phyloP scores from a whole-genome alignment of 2,329 filamentous ascomycete species.

The Penicillium thymicola region DNA sequence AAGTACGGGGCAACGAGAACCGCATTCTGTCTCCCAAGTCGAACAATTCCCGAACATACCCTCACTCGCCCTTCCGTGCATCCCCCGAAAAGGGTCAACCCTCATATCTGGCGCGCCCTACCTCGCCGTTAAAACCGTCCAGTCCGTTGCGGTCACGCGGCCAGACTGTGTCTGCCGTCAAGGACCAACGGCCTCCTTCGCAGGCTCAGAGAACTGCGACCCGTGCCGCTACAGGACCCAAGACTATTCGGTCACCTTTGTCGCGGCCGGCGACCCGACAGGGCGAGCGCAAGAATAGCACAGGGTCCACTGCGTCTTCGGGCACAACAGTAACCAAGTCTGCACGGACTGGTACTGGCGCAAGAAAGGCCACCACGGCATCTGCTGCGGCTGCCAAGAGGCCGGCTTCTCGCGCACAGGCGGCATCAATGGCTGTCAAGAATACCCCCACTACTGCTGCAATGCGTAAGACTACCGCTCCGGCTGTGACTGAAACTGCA shows the following conservation, averaged over 20 bases:
- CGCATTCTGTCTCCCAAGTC: constrained; percentile 77
- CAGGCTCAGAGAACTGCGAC: constrained; percentile 32
- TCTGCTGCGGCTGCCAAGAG: constrained; percentile 32
- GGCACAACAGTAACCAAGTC: constrained; percentile 39
- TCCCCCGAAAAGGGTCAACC: constrained; percentile 46
- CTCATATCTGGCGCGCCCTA: constrained; percentile 56
- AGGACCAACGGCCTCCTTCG: constrained; percentile 26
- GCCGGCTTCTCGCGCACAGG: constrained; percentile 27
- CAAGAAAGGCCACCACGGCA: constrained; percentile 31
- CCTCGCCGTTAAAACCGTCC: constrained; percentile 60
- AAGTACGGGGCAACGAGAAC: constrained; percentile 47
- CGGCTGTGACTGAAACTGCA: constrained; percentile 29
- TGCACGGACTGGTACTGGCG: constrained; percentile 25
- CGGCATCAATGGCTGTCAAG: constrained; percentile 36
- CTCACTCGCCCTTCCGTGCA: constrained; percentile 53
- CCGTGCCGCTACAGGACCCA: constrained; percentile 30
- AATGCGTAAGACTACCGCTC: constrained; percentile 33
- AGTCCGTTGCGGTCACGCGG: constrained; percentile 36
- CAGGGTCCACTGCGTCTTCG: constrained; percentile 37
- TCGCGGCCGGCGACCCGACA: constrained; percentile 41
- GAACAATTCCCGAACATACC: constrained; percentile 69
- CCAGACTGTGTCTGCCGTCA: constrained; percentile 26
- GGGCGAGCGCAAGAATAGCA: constrained; percentile 38
- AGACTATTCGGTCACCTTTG: constrained; percentile 28
- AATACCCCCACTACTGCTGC: constrained; percentile 32